Conservation (phyloP, 2,329 filamentous ascomycete species). For the Sclerotinia nivalis region DNA sequence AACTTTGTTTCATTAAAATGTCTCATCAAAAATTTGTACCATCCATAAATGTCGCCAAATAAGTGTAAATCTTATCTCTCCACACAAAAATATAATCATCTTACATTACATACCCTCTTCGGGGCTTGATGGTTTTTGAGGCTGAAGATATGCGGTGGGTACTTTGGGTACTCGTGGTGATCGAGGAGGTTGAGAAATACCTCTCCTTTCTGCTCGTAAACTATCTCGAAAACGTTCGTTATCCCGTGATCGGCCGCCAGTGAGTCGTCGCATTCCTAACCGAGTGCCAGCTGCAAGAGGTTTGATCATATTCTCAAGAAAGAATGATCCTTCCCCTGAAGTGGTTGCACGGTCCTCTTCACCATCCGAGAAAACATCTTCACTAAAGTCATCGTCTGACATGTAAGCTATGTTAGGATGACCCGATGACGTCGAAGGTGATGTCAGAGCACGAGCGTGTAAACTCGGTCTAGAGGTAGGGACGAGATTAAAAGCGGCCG, state of each 20-base stretch:
- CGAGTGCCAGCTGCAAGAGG: conserved; percentile 58
- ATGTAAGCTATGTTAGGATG: conserved; percentile 61
- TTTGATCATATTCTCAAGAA: conserved; percentile 62
- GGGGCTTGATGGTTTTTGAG: conserved; percentile 30
- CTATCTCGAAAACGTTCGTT: conserved; percentile 39
- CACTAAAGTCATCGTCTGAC: conserved; percentile 74
- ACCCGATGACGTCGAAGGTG: conserved; percentile 63
- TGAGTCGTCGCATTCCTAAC: conserved; percentile 61
- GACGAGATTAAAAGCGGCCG: conserved; percentile 56
- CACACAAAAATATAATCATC: neutral
- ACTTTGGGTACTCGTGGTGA: conserved; percentile 41
- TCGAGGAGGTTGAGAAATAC: conserved; percentile 37
- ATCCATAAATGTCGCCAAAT: conserved; percentile 5
- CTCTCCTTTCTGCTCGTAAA: conserved; percentile 37
- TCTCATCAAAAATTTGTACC: neutral
- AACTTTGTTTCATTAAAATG: neutral
- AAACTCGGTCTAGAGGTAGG: conserved; percentile 62
- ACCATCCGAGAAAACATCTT: conserved; percentile 78
- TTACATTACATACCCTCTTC: neutral
- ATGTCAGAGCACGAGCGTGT: conserved; percentile 82
- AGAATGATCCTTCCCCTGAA: conserved; percentile 48
- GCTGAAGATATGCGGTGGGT: conserved; percentile 38
- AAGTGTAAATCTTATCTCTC: neutral
- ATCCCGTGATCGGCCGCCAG: conserved; percentile 51
- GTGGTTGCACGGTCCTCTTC: conserved; percentile 53